Conservation (phyloP, 2,329 filamentous ascomycete species). For the Ascochyta clinopodiicola region DNA sequence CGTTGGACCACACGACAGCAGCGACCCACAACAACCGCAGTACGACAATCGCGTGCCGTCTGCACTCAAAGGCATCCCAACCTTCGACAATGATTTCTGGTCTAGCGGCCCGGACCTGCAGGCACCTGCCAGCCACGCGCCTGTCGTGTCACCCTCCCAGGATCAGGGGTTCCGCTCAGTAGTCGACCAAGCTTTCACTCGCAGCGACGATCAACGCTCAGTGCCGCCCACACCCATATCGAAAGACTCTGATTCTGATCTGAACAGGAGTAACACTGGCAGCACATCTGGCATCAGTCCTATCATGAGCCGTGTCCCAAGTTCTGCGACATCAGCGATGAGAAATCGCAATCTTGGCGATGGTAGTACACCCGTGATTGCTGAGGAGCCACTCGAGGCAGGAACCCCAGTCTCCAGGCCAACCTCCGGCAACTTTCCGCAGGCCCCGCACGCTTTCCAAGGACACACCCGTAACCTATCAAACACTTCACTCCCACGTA, state of each 20-base stretch:
- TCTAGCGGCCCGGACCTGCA: conserved; percentile 24
- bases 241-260: conserved; percentile 49
- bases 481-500: conserved; percentile 50
- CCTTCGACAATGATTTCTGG: conserved; percentile 40
- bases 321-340: conserved; percentile 49
- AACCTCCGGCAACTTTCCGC: conserved; percentile 35
- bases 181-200: conserved; percentile 71
- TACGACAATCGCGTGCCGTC: conserved; percentile 14
- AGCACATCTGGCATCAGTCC: conserved; percentile 70
- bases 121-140: conserved; percentile 15
- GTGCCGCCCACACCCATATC: conserved; percentile 61
- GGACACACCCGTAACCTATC: conserved; percentile 51
- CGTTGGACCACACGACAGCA: conserved; percentile 15
- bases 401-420: conserved; percentile 45
- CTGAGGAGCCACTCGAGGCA: conserved; percentile 58
- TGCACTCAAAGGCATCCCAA: conserved; percentile 27
- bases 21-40: conserved; percentile 17
- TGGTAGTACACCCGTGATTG: conserved; percentile 60
- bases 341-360: conserved; percentile 50
- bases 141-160: conserved; percentile 26
- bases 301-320: conserved; percentile 66
- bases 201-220: conserved; percentile 60
- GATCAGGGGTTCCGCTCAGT: conserved; percentile 52
- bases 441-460: conserved; percentile 38
- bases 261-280: conserved; percentile 67